Evolutionary conservation across 805 yeast genomes (phyloP).

Genomic region (Pichia nakasei): DNA sequence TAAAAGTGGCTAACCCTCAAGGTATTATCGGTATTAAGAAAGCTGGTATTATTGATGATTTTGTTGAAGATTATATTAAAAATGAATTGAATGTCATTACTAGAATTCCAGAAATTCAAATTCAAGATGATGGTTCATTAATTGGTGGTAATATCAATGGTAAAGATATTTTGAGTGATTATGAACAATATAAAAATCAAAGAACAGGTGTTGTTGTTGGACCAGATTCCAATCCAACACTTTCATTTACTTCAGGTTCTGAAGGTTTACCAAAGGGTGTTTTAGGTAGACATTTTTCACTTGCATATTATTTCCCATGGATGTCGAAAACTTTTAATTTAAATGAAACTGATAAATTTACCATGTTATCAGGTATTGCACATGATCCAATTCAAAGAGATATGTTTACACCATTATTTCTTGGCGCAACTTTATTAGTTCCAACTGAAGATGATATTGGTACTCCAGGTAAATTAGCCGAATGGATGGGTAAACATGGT

Average conservation of each 20-base stretch:
- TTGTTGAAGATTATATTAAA: constrained; percentile 70
- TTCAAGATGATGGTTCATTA: constrained; percentile 67
- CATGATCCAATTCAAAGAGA: constrained; percentile 99
- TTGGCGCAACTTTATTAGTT: constrained; percentile 87
- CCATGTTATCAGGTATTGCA: constrained; percentile 98
- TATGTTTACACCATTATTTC: constrained; percentile 93
- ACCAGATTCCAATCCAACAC: constrained; percentile 95
- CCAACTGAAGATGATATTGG: constrained; percentile 98
- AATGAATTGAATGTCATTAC: constrained; percentile 66
- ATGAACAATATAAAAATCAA: constrained; percentile 36
- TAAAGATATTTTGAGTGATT: constrained; percentile 42
- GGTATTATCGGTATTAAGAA: constrained; percentile 85
- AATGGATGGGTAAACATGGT: constrained; percentile 88
- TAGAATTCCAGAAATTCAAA: constrained; percentile 66
- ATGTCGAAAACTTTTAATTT: constrained; percentile 83
- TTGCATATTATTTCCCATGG: constrained; percentile 98
- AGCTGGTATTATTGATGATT: constrained; percentile 74
- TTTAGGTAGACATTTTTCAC: constrained; percentile 91
- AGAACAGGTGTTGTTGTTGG: constrained; percentile 90
- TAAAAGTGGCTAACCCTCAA: constrained; percentile 86
- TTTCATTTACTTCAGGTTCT: constrained; percentile 94
- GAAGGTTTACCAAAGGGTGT: constrained; percentile 99
- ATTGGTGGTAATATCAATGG: constrained; percentile 44
- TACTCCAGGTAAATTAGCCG: constrained; percentile 94
- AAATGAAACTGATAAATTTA: constrained; percentile 74